Conservation (phyloP, 257 asterid genomes). For the Nicotiana noctiflora region DNA sequence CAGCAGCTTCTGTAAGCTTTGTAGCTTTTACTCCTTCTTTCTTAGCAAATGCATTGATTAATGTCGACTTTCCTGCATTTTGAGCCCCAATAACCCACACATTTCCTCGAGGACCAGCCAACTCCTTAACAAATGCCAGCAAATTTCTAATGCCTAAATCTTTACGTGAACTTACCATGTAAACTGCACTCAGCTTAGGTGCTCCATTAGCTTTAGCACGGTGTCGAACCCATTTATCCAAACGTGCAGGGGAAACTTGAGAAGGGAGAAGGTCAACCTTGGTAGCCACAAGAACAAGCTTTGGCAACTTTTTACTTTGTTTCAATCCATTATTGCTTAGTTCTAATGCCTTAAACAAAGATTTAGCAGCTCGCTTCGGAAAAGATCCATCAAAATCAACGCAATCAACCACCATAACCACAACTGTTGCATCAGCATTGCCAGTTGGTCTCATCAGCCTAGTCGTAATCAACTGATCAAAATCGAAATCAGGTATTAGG, state of each 20-base stretch:
- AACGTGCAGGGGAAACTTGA: conserved; percentile 77
- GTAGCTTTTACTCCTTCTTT: conserved; percentile 70
- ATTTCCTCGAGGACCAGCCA: conserved; percentile 92
- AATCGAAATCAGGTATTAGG: conserved; percentile 89
- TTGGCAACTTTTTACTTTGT: conserved; percentile 61
- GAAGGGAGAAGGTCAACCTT: conserved; percentile 96
- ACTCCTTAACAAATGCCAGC: conserved; percentile 60
- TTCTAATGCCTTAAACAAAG: conserved; percentile 66
- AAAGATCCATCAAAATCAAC: conserved; percentile 95
- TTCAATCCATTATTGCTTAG: conserved; percentile 42
- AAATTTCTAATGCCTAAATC: conserved; percentile 87
- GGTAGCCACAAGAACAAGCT: conserved; percentile 87
- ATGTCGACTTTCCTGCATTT: conserved; percentile 88
- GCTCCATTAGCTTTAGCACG: conserved; percentile 88
- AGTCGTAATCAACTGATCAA: conserved; percentile 67
- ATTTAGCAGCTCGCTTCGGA: conserved; percentile 81
- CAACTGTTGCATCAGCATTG: conserved; percentile 71
- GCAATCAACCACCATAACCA: conserved; percentile 89
- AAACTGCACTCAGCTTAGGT: conserved; percentile 80
- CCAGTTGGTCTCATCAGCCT: conserved; percentile 82
- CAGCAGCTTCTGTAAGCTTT: conserved; percentile 85
- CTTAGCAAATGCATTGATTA: conserved; percentile 80
- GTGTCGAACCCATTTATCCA: conserved; percentile 85
- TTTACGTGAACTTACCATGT: conserved; percentile 81
- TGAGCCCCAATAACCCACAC: conserved; percentile 98